phyloP scores from a whole-genome alignment of 371 early-diverging fungal species.

The Actinomortierella ambigua region DNA sequence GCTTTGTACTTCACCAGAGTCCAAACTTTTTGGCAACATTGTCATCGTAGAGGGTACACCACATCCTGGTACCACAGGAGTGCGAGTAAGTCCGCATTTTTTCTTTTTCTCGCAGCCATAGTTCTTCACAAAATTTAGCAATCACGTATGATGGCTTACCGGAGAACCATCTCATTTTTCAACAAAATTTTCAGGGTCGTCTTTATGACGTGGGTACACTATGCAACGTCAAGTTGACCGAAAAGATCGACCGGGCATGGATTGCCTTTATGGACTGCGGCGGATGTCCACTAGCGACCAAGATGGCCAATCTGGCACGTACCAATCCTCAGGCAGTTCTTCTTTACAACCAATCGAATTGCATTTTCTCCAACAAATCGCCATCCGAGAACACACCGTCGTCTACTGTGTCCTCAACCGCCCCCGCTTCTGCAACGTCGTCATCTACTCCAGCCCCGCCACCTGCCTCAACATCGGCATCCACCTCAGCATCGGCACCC shows the following conservation, averaged over 20 bases:
- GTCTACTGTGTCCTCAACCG: no score
- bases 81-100: slow-evolving; percentile 13
- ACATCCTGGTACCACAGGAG: slow-evolving; percentile 21
- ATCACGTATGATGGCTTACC: no score
- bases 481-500: neutral
- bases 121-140: no score
- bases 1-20: slow-evolving; percentile 26
- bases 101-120: neutral
- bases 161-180: neutral
- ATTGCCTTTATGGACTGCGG: slow-evolving; percentile 29
- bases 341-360: slow-evolving; percentile 29
- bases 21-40: slow-evolving; percentile 29
- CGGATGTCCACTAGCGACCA: slow-evolving; percentile 27
- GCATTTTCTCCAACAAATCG: slow-evolving; percentile 2
- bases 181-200: slow-evolving; percentile 18
- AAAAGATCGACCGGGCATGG: slow-evolving; percentile 36
- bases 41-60: slow-evolving; percentile 27
- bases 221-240: slow-evolving; percentile 18
- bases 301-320: slow-evolving; percentile 21
- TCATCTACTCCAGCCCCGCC: neutral
- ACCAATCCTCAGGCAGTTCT: slow-evolving; percentile 41
- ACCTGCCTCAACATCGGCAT: neutral
- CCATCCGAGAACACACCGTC: neutral
- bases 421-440: no score
- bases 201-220: slow-evolving; percentile 37